Evolutionary conservation across 2,329 filamentous ascomycete species (phyloP).

Genomic region (Monosporascus cannonballus): DNA sequence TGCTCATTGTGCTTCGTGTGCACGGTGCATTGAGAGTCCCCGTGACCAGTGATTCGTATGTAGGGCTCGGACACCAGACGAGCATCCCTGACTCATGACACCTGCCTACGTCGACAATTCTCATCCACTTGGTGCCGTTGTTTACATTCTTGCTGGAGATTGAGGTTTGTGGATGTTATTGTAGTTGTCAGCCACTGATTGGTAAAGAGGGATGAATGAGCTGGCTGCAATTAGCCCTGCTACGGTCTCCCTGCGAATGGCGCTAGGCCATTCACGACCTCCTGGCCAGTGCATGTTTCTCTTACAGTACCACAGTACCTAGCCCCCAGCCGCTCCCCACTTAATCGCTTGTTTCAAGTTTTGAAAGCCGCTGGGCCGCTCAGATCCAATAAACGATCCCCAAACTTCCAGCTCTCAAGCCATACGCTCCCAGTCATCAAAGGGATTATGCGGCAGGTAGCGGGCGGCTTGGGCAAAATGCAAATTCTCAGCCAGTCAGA

Average conservation of each 20-base stretch:
- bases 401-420: slow-evolving; percentile 9
- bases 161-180: not conserved
- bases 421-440: slow-evolving; percentile 9
- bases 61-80: not conserved
- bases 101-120: not conserved
- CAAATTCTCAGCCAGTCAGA: slow-evolving; percentile 21
- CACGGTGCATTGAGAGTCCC: too few relatives aligned
- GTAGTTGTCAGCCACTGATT: not conserved
- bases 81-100: not conserved
- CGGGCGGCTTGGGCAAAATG: slow-evolving; percentile 16
- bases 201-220: not conserved
- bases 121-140: not conserved
- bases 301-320: slow-evolving; percentile 3
- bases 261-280: not conserved
- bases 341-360: slow-evolving; percentile 25
- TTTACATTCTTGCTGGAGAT: not conserved
- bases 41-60: not conserved
- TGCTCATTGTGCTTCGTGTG: too few relatives aligned
- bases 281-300: not conserved
- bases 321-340: slow-evolving; percentile 14
- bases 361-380: slow-evolving; percentile 15
- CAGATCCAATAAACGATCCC: slow-evolving; percentile 18
- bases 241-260: not conserved
- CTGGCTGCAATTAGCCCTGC: not conserved
- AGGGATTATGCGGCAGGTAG: slow-evolving; percentile 23